Evolutionary conservation across 176 grass and related monocot species (phyloP).

Genomic region (Themeda triandra): DNA sequence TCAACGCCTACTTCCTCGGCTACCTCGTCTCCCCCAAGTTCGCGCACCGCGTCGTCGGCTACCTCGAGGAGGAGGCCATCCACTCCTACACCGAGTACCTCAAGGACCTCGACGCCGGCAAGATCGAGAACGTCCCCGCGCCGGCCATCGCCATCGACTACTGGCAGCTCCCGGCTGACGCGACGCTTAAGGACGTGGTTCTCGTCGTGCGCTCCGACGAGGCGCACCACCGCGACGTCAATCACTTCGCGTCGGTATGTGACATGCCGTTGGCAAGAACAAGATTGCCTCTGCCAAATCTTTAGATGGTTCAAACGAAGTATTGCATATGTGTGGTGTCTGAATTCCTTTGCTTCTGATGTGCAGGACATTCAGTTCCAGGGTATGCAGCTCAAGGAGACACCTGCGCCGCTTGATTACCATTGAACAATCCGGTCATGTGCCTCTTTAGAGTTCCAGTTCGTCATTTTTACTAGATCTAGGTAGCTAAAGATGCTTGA

Average conservation of each 20-base stretch:
- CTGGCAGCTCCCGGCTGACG: conserved; percentile 59
- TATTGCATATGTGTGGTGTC: neutral
- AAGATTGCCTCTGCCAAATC: neutral
- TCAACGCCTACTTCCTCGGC: conserved; percentile 58
- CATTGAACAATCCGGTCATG: conserved; percentile 31
- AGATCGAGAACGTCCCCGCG: conserved; percentile 67
- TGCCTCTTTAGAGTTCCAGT: neutral
- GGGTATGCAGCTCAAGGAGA: conserved; percentile 63
- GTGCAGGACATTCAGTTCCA: conserved; percentile 72
- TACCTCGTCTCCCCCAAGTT: conserved; percentile 64
- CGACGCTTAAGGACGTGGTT: conserved; percentile 71
- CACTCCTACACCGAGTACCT: conserved; percentile 84
- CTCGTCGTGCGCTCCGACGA: conserved; percentile 62
- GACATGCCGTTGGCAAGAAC: neutral
- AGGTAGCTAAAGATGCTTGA: neutral
- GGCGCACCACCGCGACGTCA: conserved; percentile 86
- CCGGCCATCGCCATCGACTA: conserved; percentile 87
- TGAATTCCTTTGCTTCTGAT: conserved; percentile 21
- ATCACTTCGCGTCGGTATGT: conserved; percentile 76
- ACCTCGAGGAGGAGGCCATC: conserved; percentile 83
- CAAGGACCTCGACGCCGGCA: conserved; percentile 63
- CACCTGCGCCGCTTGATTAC: conserved; percentile 64
- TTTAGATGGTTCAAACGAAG: neutral
- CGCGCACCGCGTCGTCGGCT: conserved; percentile 78
- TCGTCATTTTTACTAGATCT: neutral